Percentiles rank a stretch among this genome's conserved stretches.
phyloP scores from a whole-genome alignment of 148 eudicot species.

The Camellia sinensis region DNA sequence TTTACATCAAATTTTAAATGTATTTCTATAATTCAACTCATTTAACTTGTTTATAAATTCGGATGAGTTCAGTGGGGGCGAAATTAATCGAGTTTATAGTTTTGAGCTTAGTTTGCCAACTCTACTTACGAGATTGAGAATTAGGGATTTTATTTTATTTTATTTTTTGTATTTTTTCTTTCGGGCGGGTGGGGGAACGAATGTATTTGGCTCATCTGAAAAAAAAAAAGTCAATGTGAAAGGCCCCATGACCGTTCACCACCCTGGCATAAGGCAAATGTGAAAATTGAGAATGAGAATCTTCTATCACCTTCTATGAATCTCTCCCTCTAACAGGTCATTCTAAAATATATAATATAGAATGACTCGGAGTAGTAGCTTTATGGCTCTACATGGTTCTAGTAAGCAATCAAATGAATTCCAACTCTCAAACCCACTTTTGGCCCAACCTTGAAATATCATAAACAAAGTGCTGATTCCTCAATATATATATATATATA shows the following conservation, averaged over 20 bases:
- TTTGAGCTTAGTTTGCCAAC: no score
- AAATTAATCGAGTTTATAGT: no score
- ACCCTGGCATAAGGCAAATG: neutral
- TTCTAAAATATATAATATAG: neutral
- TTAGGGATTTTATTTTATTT: no score
- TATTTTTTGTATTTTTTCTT: no score
- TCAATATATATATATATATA: neutral
- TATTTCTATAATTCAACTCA: no score
- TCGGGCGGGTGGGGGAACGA: no score
- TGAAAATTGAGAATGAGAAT: constrained; percentile 3
- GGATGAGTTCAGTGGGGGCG: no score
- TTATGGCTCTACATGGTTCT: neutral
- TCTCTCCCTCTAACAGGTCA: neutral
- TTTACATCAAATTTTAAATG: no score
- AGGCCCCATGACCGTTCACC: neutral
- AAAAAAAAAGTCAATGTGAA: neutral
- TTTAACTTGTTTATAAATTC: no score
- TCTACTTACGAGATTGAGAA: no score
- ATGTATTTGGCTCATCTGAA: neutral
- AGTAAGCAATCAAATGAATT: neutral
- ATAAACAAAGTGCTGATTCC: neutral
- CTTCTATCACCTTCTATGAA: neutral
- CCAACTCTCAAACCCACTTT: neutral
- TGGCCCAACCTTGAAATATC: neutral
- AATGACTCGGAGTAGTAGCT: neutral